Conservation (phyloP, 495 filamentous ascomycete species). For the Symbiotaphrina buchneri region DNA sequence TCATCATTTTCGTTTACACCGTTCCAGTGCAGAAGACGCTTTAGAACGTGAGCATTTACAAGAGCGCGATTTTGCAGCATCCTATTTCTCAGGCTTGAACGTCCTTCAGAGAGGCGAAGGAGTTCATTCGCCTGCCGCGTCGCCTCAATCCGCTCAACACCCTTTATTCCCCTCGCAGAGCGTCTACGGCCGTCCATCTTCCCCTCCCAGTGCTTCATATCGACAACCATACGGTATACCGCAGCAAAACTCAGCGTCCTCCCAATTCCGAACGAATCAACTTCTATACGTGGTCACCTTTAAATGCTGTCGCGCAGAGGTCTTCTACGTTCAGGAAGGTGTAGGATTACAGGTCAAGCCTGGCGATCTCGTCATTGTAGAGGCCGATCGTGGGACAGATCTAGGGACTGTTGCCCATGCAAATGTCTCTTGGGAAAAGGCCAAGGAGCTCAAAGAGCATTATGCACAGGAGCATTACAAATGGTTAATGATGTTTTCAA, state of each 20-base stretch:
- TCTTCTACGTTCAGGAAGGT: slow-evolving; percentile 90
- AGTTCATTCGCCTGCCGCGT: slow-evolving; percentile 16
- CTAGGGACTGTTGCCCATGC: slow-evolving; percentile 78
- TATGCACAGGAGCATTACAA: slow-evolving; percentile 86
- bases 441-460: slow-evolving; percentile 70
- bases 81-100: slow-evolving; percentile 22
- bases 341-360: slow-evolving; percentile 75
- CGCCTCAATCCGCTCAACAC: slow-evolving; percentile 19
- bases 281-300: slow-evolving; percentile 85
- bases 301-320: slow-evolving; percentile 82
- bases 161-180: slow-evolving; percentile 27
- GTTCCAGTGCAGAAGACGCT: slow-evolving; percentile 13
- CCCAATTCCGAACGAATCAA: slow-evolving; percentile 53
- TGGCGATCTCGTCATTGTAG: slow-evolving; percentile 89
- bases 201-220: slow-evolving; percentile 28
- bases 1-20: slow-evolving; percentile 15
- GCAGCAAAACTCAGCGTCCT: background rate
- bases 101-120: slow-evolving; percentile 13
- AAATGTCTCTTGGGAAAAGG: slow-evolving; percentile 61
- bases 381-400: slow-evolving; percentile 89
- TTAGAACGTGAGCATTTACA: slow-evolving; percentile 21
- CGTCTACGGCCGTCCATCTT: slow-evolving; percentile 21
- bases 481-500: slow-evolving; percentile 94
- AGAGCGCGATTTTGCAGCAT: slow-evolving; percentile 21
- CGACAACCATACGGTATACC: slow-evolving; percentile 34